Base-by-base conservation (phyloP, 257 asterid species). In the Rehmannia glutinosa region DNA sequence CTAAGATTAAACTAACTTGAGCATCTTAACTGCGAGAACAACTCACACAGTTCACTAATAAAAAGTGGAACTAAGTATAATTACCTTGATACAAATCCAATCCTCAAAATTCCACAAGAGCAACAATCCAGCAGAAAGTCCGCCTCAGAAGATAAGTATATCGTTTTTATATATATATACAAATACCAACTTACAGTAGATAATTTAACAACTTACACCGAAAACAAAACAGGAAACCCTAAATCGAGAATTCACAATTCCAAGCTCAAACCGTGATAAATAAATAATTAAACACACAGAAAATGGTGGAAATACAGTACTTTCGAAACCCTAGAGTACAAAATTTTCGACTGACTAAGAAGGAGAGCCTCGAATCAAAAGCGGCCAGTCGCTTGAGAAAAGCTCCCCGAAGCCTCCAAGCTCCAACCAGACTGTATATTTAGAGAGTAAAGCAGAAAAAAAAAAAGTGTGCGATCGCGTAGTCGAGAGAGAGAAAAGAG, bases 51-150 rank as follows among this genome's bases (percentile, higher is more conserved):
- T 42, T 54, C 52, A 45, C 64, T n/a, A 13, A 70, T 54, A 23
- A 41, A 66, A 55, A 50, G 21, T 41, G 57, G 35, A 70, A 62
- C 71, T 21, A 73, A 66, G 13, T 36, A 43, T 15, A 77, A 66
- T 72, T 78, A 81, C 86, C 86, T 78, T 72, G 75, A 25, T 27
- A 45, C 59, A 62, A 69, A 30, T 64, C 70, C 65, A 79, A 78
- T 61, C 80, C 69, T 70, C 78, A 77, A 75, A 41, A 42, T 36
- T 20, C 69, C 51, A 58, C 57, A 50, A n/a, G 73, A 35, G 80
- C 67, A 68, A 64, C 67, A 68, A 64, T 62, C 81, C 77, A 58
- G 81, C 70, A 73, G 74, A 63, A 59, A 49, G 66, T 19, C 59
- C 66, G 42, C 62, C 58, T 59, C 35, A 54, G 41, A 65, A 30